Evolutionary conservation across 148 eudicot species (phyloP), one percentile per base, ranked within the genome.

Genomic region (Oxyria digyna): DNA sequence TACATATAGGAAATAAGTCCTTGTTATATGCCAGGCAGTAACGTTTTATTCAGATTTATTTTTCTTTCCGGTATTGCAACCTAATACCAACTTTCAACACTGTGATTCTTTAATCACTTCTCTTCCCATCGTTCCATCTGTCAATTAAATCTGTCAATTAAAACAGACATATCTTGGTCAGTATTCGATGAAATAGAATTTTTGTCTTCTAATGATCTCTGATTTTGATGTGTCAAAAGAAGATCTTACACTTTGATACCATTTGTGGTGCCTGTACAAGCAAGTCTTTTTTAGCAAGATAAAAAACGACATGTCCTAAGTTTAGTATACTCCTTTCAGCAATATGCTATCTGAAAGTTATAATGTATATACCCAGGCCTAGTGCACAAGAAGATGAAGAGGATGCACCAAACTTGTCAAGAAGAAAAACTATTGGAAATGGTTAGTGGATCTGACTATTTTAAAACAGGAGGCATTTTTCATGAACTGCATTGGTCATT

Each of bases 401-500:
- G 67, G 86, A 82, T 66, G 73, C 45, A 35, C 45, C 83, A 68
- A 70, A 66, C 72, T 71, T 88, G 74, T 21, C 83, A 74, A 85
- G 97, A 74, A 81, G 97, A 81, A 95, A 89, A 83, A 95, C 99
- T 35, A 91, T 95, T 35, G 97, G 99, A 80, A 91, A 85, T 62
- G 99, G 99, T 89, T 69, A 52, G 74, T 69, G 64, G 68, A 12
- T 23, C 38, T 41, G 38, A 11, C 35, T 29, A 59, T 59, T 59
- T 14, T 27, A 8, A n/a, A 59, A 26, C 37, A 31, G 65, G 10
- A 13, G 38, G 65, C 14, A 27, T 13, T 33, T 59, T 59, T 13
- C 18, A 14, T 59, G 38, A 59, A 31, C 14, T 27, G 15, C 20
- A 0, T 31, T 29, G 37, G 8, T 59, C 38, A 29, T 59, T 29